These are phyloP conservation scores for Aspergillus fructus DNA, from an alignment of 2,329 filamentous ascomycete genomes.

Conservation along the genomic window DNA sequence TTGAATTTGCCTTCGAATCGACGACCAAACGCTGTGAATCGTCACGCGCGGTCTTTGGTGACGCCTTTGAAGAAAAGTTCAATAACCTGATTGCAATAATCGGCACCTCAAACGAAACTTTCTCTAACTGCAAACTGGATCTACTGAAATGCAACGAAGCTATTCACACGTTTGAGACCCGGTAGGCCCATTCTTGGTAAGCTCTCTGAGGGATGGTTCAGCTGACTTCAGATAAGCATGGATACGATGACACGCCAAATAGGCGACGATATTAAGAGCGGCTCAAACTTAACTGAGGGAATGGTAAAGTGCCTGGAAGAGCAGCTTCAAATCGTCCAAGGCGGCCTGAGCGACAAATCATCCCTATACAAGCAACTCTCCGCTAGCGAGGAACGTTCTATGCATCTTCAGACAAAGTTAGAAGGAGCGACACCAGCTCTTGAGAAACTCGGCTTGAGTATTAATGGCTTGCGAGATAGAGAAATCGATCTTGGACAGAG, in stretches of 20 bases:
- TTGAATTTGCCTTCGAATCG: slow-evolving; percentile 19
- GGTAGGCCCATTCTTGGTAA: slow-evolving; percentile 21
- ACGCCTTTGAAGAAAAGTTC: slow-evolving; percentile 15
- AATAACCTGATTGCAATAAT: slow-evolving; percentile 18
- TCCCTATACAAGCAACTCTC: slow-evolving; percentile 24
- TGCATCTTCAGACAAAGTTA: slow-evolving; percentile 20
- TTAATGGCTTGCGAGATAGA: slow-evolving; percentile 24
- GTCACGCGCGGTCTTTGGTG: slow-evolving; percentile 15
- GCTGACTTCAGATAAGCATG: slow-evolving; percentile 20
- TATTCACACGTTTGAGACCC: slow-evolving; percentile 17
- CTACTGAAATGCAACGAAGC: slow-evolving; percentile 18
- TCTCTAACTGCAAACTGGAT: slow-evolving; percentile 16
- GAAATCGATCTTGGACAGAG: slow-evolving; percentile 29
- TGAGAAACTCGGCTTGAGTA: slow-evolving; percentile 14
- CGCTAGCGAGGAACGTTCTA: slow-evolving; percentile 18
- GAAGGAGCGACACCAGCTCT: slow-evolving; percentile 20
- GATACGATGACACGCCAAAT: slow-evolving; percentile 18
- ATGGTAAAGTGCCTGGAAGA: slow-evolving; percentile 18
- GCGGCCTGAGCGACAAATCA: slow-evolving; percentile 18
- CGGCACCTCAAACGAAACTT: slow-evolving; percentile 16
- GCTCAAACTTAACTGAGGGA: slow-evolving; percentile 15
- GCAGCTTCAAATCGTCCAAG: slow-evolving; percentile 22
- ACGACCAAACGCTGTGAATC: slow-evolving; percentile 14
- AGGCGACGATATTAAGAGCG: slow-evolving; percentile 15
- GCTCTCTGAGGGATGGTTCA: neutral